A percentile compares a stretch with the other conserved stretches of the same genome.
Conservation (phyloP, 2,329 filamentous ascomycete species). For the Scedosporium apiospermum region DNA sequence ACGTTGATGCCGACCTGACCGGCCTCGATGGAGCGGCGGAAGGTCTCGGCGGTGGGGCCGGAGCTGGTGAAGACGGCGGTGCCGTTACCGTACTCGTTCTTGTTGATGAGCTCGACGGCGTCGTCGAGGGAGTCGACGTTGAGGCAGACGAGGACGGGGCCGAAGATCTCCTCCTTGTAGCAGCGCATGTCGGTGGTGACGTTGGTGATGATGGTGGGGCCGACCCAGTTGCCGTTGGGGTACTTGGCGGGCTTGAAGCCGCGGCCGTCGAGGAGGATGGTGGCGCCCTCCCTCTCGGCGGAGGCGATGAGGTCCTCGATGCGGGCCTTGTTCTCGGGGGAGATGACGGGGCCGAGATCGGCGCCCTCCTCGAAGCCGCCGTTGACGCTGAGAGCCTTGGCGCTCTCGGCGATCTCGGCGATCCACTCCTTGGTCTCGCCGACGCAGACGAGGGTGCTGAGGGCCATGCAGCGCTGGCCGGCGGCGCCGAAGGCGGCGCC, state of each 20-base stretch:
- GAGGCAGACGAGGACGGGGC: slow-evolving; percentile 73
- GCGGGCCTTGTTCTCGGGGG: slow-evolving; percentile 65
- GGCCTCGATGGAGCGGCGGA: slow-evolving; percentile 73
- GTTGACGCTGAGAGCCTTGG: slow-evolving; percentile 63
- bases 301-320: slow-evolving; percentile 68
- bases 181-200: slow-evolving; percentile 75
- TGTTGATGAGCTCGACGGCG: slow-evolving; percentile 73
- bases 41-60: slow-evolving; percentile 66
- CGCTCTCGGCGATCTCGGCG: slow-evolving; percentile 64
- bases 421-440: slow-evolving; percentile 81
- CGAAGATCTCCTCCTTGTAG: slow-evolving; percentile 81
- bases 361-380: slow-evolving; percentile 74
- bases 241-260: slow-evolving; percentile 68
- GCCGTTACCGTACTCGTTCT: slow-evolving; percentile 80
- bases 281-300: slow-evolving; percentile 72
- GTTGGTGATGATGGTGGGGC: slow-evolving; percentile 73
- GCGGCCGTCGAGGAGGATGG: slow-evolving; percentile 71
- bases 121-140: slow-evolving; percentile 71
- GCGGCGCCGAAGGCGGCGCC: slow-evolving; percentile 80
- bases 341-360: slow-evolving; percentile 76
- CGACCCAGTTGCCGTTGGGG: slow-evolving; percentile 67
- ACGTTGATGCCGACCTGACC: slow-evolving; percentile 84
- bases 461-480: slow-evolving; percentile 78
- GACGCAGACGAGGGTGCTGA: slow-evolving; percentile 74
- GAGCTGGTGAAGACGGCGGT: slow-evolving; percentile 76